Evolutionary conservation across 1,139 yeast species (phyloP), one percentile per base, ranked within the genome.

Genomic region (Trichomonascaceae sp.): DNA sequence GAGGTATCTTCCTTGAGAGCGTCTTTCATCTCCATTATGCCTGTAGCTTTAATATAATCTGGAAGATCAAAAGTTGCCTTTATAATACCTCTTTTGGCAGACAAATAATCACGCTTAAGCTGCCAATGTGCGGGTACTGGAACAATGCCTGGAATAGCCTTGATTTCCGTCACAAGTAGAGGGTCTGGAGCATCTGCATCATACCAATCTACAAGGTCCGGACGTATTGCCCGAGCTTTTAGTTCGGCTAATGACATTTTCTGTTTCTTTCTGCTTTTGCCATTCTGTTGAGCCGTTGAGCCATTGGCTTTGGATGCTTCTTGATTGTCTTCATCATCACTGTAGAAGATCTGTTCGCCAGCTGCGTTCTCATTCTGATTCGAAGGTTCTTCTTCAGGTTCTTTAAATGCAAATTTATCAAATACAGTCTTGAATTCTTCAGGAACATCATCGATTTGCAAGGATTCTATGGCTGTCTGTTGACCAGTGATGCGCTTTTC

Each of bases 121-220:
- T 81, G 82, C 99, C 99, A 93, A 67, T 90, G 96, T 0, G 72
- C 68, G 0, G 99, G 98, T 0, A 91, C 90, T 1, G 83, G 88
- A 0, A 91, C 84, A 1, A 74, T 77, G 60, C 89, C 88, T 49
- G 82, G 82, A 45, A 76, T 74, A 0, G 85, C 74, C 65, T 91
- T 93, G 55, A 93, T 70, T 13, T 78, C 72, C 0, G 87, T 81
- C 15, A 84, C 74, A 24, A 90, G 67, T 51, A 74, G 72, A 1
- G 99, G 96, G 63, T 89, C 95, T 2, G 76, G 77, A 0, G 98
- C 87, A 70, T 91, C 95, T 1, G 84, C 85, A 68, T 93, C 99
- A 61, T 74, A 80, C 95, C 95, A 86, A 60, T 90, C 96, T 0
- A 93, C 85, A 3, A 84, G 66, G 57, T 87, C 90, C 0, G 98